Conservation (phyloP, 495 filamentous ascomycete genomes). For the Penicillium pancosmium region DNA sequence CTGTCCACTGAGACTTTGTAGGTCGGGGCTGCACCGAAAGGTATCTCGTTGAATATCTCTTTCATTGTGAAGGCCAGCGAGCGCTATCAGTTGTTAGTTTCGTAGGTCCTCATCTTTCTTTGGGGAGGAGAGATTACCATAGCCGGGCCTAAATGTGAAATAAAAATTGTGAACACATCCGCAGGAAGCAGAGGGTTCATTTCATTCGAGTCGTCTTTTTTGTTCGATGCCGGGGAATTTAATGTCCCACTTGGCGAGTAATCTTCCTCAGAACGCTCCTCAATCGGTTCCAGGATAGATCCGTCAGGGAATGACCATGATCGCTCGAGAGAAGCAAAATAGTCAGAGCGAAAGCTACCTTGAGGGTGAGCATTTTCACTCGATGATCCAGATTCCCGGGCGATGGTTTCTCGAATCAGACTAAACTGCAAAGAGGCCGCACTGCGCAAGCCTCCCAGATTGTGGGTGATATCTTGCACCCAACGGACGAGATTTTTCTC, state of each 20-base stretch:
- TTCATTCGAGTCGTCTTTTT: conserved; percentile 15
- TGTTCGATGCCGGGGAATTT: conserved; percentile 17
- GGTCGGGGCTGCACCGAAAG: conserved; percentile 67
- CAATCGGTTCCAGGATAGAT: conserved; percentile 60
- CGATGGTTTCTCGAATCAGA: conserved; percentile 65
- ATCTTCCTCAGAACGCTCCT: conserved; percentile 67
- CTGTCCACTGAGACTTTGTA: conserved; percentile 73
- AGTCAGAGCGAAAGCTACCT: conserved; percentile 6
- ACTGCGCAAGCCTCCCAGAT: conserved; percentile 87
- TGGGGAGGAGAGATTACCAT: conserved; percentile 58
- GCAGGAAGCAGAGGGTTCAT: conserved; percentile 53
- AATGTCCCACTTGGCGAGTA: conserved; percentile 37
- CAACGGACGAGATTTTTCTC: conserved; percentile 81
- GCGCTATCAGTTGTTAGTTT: conserved; percentile 53
- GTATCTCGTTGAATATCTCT: conserved; percentile 84
- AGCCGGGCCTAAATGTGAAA: conserved; percentile 82
- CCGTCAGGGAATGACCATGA: conserved; percentile 44
- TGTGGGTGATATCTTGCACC: conserved; percentile 84
- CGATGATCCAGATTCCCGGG: conserved; percentile 19
- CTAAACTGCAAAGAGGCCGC: conserved; percentile 88
- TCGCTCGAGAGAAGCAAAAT: conserved; percentile 28
- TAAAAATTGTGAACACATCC: conserved; percentile 88
- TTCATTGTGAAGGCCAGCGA: conserved; percentile 88
- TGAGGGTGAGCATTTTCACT: conserved; percentile 14
- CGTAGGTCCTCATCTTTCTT: background rate